Evolutionary conservation across 345 rosid genomes (phyloP).

Genomic region (Arabidopsis arenosa): DNA sequence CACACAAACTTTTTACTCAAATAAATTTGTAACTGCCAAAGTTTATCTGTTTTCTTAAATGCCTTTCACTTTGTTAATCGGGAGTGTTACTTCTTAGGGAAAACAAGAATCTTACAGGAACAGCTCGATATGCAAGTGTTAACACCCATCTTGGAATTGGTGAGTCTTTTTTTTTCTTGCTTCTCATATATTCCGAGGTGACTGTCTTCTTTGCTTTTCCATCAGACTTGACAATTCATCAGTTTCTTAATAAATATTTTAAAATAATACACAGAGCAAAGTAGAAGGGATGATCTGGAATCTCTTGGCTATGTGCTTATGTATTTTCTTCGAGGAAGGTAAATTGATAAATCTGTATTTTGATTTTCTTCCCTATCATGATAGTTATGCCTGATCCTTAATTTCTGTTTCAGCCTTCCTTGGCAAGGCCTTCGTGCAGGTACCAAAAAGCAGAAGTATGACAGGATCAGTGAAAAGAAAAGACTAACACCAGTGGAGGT

Average conservation of each 20-base stretch:
- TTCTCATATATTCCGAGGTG: background rate
- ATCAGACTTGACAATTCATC: constrained; percentile 15
- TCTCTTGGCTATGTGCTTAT: constrained; percentile 96
- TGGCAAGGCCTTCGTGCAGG: constrained; percentile 98
- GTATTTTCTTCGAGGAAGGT: constrained; percentile 99
- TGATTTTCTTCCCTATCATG: background rate
- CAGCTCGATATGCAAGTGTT: constrained; percentile 97
- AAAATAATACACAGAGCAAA: constrained; percentile 71
- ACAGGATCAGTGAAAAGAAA: constrained; percentile 94
- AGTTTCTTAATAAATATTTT: constrained; percentile 5
- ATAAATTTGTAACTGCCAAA: background rate
- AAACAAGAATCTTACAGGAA: constrained; percentile 95
- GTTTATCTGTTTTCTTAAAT: constrained; percentile 1
- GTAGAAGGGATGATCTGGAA: constrained; percentile 98
- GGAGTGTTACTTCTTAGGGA: constrained; percentile 59
- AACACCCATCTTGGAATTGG: constrained; percentile 99
- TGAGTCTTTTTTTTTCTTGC: constrained; percentile 38
- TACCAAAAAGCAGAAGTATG: constrained; percentile 97
- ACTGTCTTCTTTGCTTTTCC: background rate
- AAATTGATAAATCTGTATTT: constrained; percentile 6
- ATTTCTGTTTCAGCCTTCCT: constrained; percentile 68
- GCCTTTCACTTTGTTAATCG: constrained; percentile 30
- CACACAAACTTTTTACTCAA: background rate
- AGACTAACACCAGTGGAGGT: constrained; percentile 91
- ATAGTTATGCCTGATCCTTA: constrained; percentile 19